Evolutionary conservation across 2,329 filamentous ascomycete species (phyloP).

Genomic region (Phyllosticta citriasiana): DNA sequence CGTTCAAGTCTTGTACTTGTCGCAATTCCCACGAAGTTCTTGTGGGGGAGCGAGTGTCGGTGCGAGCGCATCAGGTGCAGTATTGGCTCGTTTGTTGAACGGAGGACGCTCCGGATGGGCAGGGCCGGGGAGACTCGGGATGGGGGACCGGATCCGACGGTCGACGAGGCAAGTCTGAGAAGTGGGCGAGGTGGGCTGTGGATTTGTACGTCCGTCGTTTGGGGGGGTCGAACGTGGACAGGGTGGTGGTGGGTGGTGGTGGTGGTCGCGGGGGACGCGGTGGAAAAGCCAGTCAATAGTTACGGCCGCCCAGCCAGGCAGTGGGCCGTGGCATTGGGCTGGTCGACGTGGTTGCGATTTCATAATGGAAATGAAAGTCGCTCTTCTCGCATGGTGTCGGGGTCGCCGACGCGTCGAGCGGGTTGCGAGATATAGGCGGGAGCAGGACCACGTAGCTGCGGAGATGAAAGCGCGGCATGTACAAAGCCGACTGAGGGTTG

Average conservation of each 20-base stretch:
- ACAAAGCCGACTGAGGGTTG: neutral
- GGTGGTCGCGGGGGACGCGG: neutral
- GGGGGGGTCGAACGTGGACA: neutral
- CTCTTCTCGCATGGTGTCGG: neutral
- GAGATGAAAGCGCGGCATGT: neutral
- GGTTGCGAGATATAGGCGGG: neutral
- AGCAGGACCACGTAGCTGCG: no score
- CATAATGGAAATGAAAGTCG: neutral
- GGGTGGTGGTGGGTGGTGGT: neutral
- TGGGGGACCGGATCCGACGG: neutral
- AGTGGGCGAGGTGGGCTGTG: neutral
- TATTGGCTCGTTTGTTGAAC: no score
- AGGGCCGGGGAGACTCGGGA: no score
- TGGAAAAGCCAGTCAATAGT: neutral
- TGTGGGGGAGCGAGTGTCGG: no score
- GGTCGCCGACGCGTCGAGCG: neutral
- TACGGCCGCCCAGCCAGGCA: constrained; percentile 8
- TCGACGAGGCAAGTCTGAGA: neutral
- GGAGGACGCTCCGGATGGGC: no score
- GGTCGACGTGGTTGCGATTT: neutral
- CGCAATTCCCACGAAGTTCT: no score
- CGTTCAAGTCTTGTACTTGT: no score
- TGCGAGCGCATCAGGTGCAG: no score
- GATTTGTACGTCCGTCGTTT: neutral
- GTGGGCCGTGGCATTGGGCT: constrained; percentile 9